Conservation (phyloP, 148 eudicot species). For the Agrostemma githago region DNA sequence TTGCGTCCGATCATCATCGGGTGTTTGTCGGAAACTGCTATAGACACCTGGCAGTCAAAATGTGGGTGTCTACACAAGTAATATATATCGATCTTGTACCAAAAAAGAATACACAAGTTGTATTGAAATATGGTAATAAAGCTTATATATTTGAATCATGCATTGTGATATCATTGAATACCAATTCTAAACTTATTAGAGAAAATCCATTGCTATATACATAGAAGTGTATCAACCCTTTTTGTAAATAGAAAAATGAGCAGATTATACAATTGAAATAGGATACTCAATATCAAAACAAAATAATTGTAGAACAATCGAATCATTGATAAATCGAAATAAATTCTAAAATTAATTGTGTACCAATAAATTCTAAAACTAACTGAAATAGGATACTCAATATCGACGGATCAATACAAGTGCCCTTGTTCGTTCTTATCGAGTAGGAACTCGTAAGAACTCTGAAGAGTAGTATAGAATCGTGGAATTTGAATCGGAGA, state of each 20-base stretch:
- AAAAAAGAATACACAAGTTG: no score
- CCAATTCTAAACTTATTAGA: background rate
- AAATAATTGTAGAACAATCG: background rate
- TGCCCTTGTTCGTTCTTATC: no score
- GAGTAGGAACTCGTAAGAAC: no score
- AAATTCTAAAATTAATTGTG: background rate
- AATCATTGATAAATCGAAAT: background rate
- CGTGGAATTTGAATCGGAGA: no score
- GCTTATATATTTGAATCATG: background rate
- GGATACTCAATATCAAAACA: background rate
- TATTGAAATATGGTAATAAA: background rate
- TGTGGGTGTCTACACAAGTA: no score
- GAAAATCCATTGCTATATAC: background rate
- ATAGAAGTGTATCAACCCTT: background rate
- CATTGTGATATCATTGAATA: background rate
- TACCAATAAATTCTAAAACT: no score
- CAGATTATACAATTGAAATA: background rate
- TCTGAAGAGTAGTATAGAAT: no score
- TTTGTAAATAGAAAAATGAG: background rate
- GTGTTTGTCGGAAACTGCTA: no score
- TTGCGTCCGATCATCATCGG: no score
- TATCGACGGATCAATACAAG: no score
- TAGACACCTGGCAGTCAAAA: no score
- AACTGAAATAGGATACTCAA: no score
- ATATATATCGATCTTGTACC: background rate